phyloP scores from a whole-genome alignment of 805 yeast species.

The Huiozyma naganishii region DNA sequence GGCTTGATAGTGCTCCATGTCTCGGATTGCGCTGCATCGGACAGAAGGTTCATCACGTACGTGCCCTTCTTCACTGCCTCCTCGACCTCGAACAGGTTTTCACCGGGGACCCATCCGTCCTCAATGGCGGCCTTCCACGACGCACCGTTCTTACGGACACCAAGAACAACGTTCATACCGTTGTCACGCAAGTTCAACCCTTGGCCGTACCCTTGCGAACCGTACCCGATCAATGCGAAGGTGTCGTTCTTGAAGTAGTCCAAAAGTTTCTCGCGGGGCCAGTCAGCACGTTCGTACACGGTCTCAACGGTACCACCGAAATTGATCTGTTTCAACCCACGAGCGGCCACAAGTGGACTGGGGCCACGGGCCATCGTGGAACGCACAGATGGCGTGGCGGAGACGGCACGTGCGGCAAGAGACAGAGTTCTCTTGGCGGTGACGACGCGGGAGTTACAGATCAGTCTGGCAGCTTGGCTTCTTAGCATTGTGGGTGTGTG shows the following conservation, averaged over 20 bases:
- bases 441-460: conserved; percentile 32
- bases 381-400: conserved; percentile 42
- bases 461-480: conserved; percentile 35
- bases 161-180: conserved; percentile 93
- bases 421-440: conserved; percentile 61
- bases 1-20: conserved; percentile 88
- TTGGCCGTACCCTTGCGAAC: conserved; percentile 99
- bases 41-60: conserved; percentile 91
- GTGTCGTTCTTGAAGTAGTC: conserved; percentile 98
- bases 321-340: conserved; percentile 95
- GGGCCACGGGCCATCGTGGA: conserved; percentile 27
- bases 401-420: conserved; percentile 32
- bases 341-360: conserved; percentile 45
- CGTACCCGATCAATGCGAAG: conserved; percentile 95
- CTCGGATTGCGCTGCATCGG: conserved; percentile 99
- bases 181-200: conserved; percentile 98
- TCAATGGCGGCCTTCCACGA: conserved; percentile 99
- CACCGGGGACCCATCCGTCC: conserved; percentile 99
- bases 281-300: conserved; percentile 98
- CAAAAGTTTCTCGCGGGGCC: conserved; percentile 95
- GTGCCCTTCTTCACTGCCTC: conserved; percentile 93
- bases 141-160: conserved; percentile 98
- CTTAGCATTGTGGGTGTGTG: conserved; percentile 25
- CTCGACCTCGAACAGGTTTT: conserved; percentile 87
- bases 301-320: conserved; percentile 92